phyloP scores from a whole-genome alignment of 495 filamentous ascomycete species.

The Aspergillus carlsbadensis region DNA sequence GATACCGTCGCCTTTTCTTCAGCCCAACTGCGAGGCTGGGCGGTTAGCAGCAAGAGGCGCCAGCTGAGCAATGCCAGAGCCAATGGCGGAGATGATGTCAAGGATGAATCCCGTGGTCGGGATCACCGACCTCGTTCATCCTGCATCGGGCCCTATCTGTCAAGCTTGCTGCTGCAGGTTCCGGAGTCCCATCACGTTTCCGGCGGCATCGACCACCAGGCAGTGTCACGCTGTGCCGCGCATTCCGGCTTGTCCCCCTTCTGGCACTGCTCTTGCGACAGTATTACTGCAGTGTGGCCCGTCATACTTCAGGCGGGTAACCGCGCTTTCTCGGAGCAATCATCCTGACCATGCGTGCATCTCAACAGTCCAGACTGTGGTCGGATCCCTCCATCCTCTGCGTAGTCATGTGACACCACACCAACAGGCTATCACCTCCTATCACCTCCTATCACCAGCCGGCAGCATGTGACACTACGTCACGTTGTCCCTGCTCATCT shows the following conservation, averaged over 20 bases:
- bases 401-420: constrained; percentile 9
- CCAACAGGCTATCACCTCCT: too few species aligned
- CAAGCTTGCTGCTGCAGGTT: neutral
- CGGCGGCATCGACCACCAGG: neutral
- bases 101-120: neutral
- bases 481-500: constrained; percentile 14
- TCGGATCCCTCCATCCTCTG: neutral
- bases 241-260: neutral
- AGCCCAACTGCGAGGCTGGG: constrained; percentile 8
- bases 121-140: neutral
- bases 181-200: neutral
- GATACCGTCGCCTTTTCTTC: constrained; percentile 11
- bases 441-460: neutral
- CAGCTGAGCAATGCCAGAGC: constrained; percentile 6
- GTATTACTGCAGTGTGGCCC: neutral
- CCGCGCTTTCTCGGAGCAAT: neutral
- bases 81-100: neutral
- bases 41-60: constrained; percentile 3
- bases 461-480: constrained; percentile 19
- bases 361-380: neutral
- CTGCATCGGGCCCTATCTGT: neutral
- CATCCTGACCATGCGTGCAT: neutral
- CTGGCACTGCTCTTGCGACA: neutral
- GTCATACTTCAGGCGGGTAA: neutral
- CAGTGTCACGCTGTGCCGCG: neutral